These are phyloP conservation scores for Leishmania braziliensis DNA, from an alignment of 208 protist species.

Conservation along the genomic window DNA sequence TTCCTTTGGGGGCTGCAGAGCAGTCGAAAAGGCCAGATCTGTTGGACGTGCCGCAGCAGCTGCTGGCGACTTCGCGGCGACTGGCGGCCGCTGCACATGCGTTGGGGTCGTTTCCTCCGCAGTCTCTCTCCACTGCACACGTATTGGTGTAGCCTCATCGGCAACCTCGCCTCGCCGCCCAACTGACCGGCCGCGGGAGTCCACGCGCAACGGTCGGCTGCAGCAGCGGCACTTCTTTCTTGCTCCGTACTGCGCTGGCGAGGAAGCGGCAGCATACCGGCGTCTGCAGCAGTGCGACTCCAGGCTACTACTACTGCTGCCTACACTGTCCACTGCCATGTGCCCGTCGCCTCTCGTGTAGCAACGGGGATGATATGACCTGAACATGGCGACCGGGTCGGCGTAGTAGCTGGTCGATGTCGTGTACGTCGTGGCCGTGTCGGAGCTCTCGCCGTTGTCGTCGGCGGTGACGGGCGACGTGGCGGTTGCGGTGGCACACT, in stretches of 20 bases:
- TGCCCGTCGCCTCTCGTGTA: not conserved
- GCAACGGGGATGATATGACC: not conserved
- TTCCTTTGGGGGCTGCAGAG: slow-evolving; percentile 39
- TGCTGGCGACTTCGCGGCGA: not conserved
- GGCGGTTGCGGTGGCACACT: not conserved
- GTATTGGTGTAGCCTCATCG: not conserved
- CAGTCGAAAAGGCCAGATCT: slow-evolving; percentile 16
- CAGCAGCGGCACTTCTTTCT: slow-evolving; percentile 25
- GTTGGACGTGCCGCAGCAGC: not conserved
- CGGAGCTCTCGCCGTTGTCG: slow-evolving; percentile 46
- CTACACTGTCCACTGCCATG: not conserved
- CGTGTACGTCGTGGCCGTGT: slow-evolving; percentile 72
- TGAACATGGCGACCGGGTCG: slow-evolving; percentile 11
- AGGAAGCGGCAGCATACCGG: not conserved
- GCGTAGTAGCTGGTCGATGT: slow-evolving; percentile 43
- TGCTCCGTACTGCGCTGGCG: not conserved
- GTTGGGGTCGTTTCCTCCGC: not conserved
- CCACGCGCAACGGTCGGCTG: not conserved
- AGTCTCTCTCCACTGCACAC: not conserved
- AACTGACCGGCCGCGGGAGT: not conserved
- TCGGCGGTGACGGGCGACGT: slow-evolving; percentile 12
- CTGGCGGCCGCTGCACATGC: not conserved
- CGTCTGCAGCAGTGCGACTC: not conserved
- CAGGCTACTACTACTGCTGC: not conserved
- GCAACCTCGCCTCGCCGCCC: not conserved